Percentiles rank a stretch among this genome's conserved stretches.
Evolutionary conservation across 257 asterid genomes (phyloP).

Genomic region (Solanum corneliomulleri): DNA sequence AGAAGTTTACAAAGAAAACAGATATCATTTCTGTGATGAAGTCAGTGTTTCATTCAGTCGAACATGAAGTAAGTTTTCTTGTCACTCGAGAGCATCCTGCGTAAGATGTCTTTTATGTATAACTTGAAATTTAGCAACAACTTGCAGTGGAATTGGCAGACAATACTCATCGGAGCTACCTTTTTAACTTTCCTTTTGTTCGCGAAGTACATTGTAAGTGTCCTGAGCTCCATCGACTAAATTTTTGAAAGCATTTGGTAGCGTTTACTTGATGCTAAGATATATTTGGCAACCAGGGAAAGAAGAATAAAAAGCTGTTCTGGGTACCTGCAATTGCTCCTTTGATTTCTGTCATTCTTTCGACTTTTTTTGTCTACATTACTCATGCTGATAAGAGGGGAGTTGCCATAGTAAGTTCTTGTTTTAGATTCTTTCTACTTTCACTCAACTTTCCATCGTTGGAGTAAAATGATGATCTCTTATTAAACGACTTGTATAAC

Average conservation of each 20-base stretch:
- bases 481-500: not conserved
- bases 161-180: slow-evolving; percentile 52
- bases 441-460: not conserved
- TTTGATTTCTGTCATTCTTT: slow-evolving; percentile 50
- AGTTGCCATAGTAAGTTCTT: slow-evolving; percentile 56
- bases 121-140: not conserved
- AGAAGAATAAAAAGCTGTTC: slow-evolving; percentile 55
- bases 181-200: slow-evolving; percentile 58
- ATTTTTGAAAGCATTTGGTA: not conserved
- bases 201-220: slow-evolving; percentile 47
- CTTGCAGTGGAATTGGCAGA: slow-evolving; percentile 73
- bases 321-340: slow-evolving; percentile 93
- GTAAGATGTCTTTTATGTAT: not conserved
- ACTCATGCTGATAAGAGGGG: slow-evolving; percentile 69
- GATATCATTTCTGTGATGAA: slow-evolving; percentile 68
- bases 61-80: slow-evolving; percentile 32
- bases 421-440: not conserved
- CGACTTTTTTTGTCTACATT: slow-evolving; percentile 65
- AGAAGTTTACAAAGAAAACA: slow-evolving; percentile 53
- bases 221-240: not conserved
- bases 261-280: not conserved
- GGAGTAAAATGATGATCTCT: not conserved
- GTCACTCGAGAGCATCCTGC: not conserved
- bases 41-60: slow-evolving; percentile 33
- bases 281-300: slow-evolving; percentile 29